Evolutionary conservation across 1,284 basidiomycete species (phyloP), one percentile per base, ranked within the genome.

Genomic region (Anthracocystis panici-leucophaei): DNA sequence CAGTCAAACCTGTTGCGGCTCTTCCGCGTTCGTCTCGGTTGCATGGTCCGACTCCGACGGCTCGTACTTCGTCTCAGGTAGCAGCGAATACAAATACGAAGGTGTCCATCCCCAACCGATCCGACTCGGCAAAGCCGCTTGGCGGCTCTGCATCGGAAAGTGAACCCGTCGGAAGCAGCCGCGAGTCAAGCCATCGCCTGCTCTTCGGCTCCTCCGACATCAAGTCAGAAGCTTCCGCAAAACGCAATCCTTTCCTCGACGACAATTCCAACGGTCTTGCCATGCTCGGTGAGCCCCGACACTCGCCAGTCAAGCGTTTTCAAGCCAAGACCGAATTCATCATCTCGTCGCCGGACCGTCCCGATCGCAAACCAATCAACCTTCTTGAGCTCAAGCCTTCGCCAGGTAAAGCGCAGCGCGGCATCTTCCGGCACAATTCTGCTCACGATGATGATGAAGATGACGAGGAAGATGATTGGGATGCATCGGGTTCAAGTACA

Each of bases 291-390:
- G 72, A 75, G 33, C 59, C 66, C 14, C 23, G 72, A n/a, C 72
- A 75, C 25, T 75, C 72, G 21, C 72, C 72, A 14, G 66, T 75
- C 56, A 75, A 75, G 57, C 62, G 72, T 8, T 58, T 75, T 35
- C 62, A 69, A 25, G 33, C 63, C 42, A 75, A 75, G 27, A 60
- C 66, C 35, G 66, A 65, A 31, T 75, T 62, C 57, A 44, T 75
- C 53, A 61, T 66, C 38, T 61, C 63, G 12, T 75, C 72, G 5
- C 66, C 63, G 2, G 72, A 75, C 27, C 58, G 72, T 40, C 72
- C 66, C 14, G 72, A 70, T 54, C 69, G 65, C 21, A 78, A 72
- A 27, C 76, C 76, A 2, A 75, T 78, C 59, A 72, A 78, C 40
- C 64, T 78, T 6, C 61, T 71, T 20, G 68, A 65, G 16, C 67